Base-by-base conservation (phyloP, 1,284 basidiomycete genomes). In the Omphalotus olearius region DNA sequence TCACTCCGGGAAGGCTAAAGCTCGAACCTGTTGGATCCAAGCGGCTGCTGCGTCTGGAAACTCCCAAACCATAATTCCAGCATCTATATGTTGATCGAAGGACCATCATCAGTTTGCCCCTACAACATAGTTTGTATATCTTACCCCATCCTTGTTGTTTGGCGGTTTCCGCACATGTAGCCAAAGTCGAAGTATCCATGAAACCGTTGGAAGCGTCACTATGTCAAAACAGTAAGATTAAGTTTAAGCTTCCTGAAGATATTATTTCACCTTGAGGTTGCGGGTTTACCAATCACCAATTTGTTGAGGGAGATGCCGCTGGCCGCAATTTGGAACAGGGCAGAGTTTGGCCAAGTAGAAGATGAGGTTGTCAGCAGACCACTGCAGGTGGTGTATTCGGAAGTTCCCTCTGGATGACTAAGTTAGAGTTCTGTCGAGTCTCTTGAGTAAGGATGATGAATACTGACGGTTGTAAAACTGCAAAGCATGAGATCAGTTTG, bases 341-440 rank as follows among this genome's bases (percentile, higher is more conserved):
- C 60, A 4, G 70, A 65, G 25, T 70, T 44, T 2, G 82, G 82
- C 73, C 73, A 85, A 16, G 69, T 68, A 57, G 65, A 68, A 16
- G 76, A 76, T 1, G 80, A 80, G 7, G 69, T 65, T 41, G 71
- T 79, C 45, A 85, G 71, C 46, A 85, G 75, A 40, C 68, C 69
- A 51, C 59, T 62, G 64, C 80, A 85, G 46, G 76, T 80, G 26
- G 78, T 81, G 66, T 83, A 83, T 62, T 82, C 79, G 37, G 62
- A 66, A 6, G 69, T 65, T 23, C 80, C 80, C 74, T 83, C 80
- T 82, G 64, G 41, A 17, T 17, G 16, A 67, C 20, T 9, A 45
- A 47, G 23, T 51, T 7, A 43, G 30, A 48, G 54, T 23, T 23
- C 23, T 23, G 13, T 23, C 18, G 20, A 37, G 17, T 26, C 36